phyloP scores from a whole-genome alignment of 805 yeast genomes.

The Candida multigemmis region DNA sequence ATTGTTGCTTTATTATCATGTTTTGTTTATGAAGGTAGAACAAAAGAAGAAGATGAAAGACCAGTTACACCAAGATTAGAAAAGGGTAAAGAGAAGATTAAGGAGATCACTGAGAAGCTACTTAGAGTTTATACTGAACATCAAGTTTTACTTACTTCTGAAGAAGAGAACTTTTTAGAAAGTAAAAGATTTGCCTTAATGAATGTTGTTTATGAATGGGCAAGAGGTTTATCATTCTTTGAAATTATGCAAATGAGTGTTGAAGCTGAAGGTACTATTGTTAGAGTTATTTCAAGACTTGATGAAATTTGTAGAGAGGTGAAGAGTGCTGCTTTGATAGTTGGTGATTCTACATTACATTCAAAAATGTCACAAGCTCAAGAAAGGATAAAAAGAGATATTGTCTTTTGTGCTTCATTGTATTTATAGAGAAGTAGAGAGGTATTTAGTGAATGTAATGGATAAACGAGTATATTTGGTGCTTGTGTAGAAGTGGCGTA shows the following conservation, averaged over 20 bases:
- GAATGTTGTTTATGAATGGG: constrained; percentile 97
- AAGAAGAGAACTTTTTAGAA: constrained; percentile 78
- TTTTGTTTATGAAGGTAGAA: constrained; percentile 85
- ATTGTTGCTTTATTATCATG: constrained; percentile 90
- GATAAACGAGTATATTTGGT: constrained; percentile 1
- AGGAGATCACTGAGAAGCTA: constrained; percentile 58
- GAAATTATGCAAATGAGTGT: constrained; percentile 84
- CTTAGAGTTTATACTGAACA: constrained; percentile 52
- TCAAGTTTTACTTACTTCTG: constrained; percentile 70
- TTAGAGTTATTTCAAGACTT: constrained; percentile 85
- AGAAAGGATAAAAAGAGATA: constrained; percentile 91
- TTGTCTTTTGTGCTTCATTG: constrained; percentile 92
- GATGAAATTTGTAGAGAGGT: constrained; percentile 96
- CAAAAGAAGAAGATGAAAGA: constrained; percentile 54
- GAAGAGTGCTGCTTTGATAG: constrained; percentile 84
- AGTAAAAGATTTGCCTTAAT: constrained; percentile 81
- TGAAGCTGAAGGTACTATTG: constrained; percentile 95
- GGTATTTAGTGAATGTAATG: constrained; percentile 1
- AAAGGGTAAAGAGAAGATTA: constrained; percentile 54
- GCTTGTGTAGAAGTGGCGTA: too few relatives aligned
- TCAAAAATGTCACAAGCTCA: constrained; percentile 88
- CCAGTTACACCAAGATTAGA: constrained; percentile 74
- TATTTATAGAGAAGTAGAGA: constrained; percentile 69
- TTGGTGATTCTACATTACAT: constrained; percentile 88
- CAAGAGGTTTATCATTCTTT: constrained; percentile 82